Conservation (phyloP, 768 basidiomycete species). For the Auricularia sp. region DNA sequence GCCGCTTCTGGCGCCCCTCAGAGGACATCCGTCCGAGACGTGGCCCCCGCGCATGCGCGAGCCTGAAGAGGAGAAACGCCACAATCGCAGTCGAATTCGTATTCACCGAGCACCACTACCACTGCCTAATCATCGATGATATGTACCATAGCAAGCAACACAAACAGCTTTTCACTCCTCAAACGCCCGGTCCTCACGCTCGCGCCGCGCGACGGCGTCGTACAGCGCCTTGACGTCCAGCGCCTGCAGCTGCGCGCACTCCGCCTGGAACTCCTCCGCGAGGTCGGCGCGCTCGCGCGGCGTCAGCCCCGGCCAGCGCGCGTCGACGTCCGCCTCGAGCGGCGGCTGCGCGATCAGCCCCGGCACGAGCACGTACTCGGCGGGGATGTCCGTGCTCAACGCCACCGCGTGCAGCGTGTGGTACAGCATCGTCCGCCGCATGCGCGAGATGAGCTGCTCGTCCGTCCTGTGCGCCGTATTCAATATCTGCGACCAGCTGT, state of each 20-base stretch:
- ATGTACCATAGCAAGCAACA: no score
- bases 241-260: constrained; percentile 49
- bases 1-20: not conserved
- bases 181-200: not conserved
- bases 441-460: constrained; percentile 59
- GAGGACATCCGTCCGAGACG: not conserved
- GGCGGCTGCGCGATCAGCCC: constrained; percentile 49
- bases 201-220: constrained; percentile 45
- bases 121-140: no score
- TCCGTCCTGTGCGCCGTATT: constrained; percentile 71
- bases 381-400: constrained; percentile 31
- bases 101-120: no score
- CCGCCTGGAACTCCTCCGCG: constrained; percentile 48
- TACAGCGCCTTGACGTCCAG: constrained; percentile 53
- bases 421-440: constrained; percentile 67
- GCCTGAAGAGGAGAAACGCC: no score
- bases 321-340: constrained; percentile 50
- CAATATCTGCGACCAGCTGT: constrained; percentile 56
- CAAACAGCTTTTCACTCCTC: not conserved
- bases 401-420: constrained; percentile 3
- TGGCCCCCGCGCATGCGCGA: no score
- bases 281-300: constrained; percentile 53
- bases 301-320: constrained; percentile 68
- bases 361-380: constrained; percentile 31
- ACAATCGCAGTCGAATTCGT: not conserved